Percentiles rank a stretch among this genome's conserved stretches.
Evolutionary conservation across 257 asterid genomes (phyloP).

Genomic region (Solanum lycopersicoides): DNA sequence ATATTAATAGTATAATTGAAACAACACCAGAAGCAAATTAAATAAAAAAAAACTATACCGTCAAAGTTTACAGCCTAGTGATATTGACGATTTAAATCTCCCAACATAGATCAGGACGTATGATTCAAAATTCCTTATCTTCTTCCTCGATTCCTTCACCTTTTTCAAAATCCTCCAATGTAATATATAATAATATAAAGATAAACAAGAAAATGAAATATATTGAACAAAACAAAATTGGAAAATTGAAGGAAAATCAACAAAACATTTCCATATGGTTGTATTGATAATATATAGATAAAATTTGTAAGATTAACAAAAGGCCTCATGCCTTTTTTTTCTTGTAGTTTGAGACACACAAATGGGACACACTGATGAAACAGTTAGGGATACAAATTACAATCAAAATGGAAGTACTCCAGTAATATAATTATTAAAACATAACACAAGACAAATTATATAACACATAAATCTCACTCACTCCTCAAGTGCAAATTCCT

Average conservation of each 20-base stretch:
- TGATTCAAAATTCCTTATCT: neutral
- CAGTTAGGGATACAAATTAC: neutral
- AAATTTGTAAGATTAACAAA: neutral
- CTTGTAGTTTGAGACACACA: neutral
- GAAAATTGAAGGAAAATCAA: no score
- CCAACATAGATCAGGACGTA: neutral
- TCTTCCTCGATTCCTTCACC: neutral
- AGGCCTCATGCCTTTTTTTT: neutral
- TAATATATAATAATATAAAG: neutral
- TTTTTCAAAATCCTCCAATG: neutral
- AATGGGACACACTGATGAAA: neutral
- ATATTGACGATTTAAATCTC: neutral
- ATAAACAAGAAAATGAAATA: neutral
- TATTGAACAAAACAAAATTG: neutral
- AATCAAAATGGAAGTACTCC: neutral
- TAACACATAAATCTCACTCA: conserved; percentile 3
- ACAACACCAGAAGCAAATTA: neutral
- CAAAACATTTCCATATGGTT: neutral
- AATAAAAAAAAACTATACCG: neutral
- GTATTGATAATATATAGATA: neutral
- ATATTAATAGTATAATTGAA: neutral
- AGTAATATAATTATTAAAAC: neutral
- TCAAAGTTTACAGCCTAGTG: neutral
- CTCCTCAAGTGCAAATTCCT: conserved; percentile 52
- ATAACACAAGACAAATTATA: neutral